Percentiles rank a stretch among this genome's conserved stretches.
phyloP scores from a whole-genome alignment of 1,284 basidiomycete genomes.

The Coniophora puteana region DNA sequence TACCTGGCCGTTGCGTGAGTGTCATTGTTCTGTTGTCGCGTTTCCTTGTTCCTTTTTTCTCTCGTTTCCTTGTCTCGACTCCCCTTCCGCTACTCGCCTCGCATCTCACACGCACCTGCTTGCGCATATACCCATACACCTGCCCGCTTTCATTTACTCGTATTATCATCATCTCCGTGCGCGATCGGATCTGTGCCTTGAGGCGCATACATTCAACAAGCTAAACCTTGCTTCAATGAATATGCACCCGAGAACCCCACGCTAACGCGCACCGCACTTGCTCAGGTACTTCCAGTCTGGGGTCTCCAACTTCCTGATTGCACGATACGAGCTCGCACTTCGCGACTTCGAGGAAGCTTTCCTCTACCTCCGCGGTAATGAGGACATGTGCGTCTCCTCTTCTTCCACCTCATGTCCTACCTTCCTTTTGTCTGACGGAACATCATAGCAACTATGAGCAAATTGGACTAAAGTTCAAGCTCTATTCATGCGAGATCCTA shows the following conservation, averaged over 20 bases:
- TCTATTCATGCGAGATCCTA: conserved; percentile 82
- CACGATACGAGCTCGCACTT: conserved; percentile 70
- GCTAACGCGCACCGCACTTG: conserved; percentile 1
- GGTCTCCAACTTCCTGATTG: conserved; percentile 84
- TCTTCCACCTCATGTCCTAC: conserved; percentile 20
- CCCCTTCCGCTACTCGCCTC: no score
- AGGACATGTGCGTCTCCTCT: conserved; percentile 61
- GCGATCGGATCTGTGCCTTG: no score
- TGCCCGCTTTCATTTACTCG: not conserved
- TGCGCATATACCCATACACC: not conserved
- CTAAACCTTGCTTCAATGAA: no score
- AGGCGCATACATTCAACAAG: no score
- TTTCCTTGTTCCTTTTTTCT: conserved; percentile 2
- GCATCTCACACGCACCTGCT: not conserved
- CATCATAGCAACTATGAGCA: conserved; percentile 75
- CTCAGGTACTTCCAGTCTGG: conserved; percentile 84
- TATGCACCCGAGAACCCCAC: no score
- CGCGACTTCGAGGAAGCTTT: conserved; percentile 82
- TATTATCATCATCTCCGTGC: not conserved
- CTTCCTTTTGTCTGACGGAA: not conserved
- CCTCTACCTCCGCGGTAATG: conserved; percentile 77
- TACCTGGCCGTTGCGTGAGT: conserved; percentile 85
- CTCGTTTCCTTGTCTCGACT: no score
- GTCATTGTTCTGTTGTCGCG: conserved; percentile 3
- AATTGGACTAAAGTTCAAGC: conserved; percentile 82